Evolutionary conservation across 495 filamentous ascomycete genomes (phyloP), one percentile per base, ranked within the genome.

Genomic region (Trichoderma gamsii): DNA sequence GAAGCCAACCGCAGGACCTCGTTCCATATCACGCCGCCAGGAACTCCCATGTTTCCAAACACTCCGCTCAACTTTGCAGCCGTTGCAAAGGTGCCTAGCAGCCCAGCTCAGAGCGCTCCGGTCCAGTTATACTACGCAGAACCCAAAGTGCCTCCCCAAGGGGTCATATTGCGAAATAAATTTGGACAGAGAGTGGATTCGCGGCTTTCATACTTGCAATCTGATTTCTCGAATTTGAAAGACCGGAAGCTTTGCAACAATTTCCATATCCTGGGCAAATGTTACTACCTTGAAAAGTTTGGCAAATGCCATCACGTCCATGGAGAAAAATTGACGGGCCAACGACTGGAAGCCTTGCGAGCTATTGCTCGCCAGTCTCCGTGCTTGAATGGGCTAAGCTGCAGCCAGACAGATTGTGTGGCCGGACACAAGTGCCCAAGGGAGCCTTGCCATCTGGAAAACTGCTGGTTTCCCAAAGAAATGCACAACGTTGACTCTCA

Each of bases 401-500:
- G 66, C 66, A 41, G 46, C 29, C 44, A 67, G 27, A 38, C 46
- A 2, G 51, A 61, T 41, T 67, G 66, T 41, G n/a, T 67, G 18
- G 43, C 29, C 18, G 66, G 66, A 5, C 66, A 67, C 18, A 49
- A 49, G 18, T 67, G 66, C 32, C 25, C 66, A 8, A 32, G 46
- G 29, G 44, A 67, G 27, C 46, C 35, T 41, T 67, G 66, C 46
- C 32, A 41, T 38, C 4, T 38, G 11, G 44, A 49, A 11, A 61
- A 52, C 9, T 67, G 66, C 52, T 41, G 66, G 46, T 67, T 67
- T 23, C 66, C 66, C n/a, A 38, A 16, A 15, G 66, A 67, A 12
- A 67, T 67, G 66, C 66, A 67, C 49, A 41, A 41, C n/a, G 46
- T 67, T 52, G 66, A 67, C 32, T n/a, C 38, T 27, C 46, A 67